Percentiles rank a stretch among this genome's conserved stretches.
These are phyloP conservation scores for Russula emetica DNA, from an alignment of 768 basidiomycete species.

Conservation along the genomic window DNA sequence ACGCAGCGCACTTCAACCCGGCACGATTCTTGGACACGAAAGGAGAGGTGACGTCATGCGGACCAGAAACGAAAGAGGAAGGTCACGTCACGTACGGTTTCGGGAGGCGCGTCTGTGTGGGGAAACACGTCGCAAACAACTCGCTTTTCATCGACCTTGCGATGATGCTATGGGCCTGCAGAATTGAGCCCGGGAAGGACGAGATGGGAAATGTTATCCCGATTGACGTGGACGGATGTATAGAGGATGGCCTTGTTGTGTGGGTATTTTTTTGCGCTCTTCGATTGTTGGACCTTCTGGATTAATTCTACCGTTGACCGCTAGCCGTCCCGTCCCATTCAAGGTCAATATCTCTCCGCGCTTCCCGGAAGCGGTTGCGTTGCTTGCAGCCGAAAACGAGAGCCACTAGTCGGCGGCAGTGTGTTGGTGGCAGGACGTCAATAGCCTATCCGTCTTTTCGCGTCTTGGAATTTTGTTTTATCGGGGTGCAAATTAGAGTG, in stretches of 20 bases:
- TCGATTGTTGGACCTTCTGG: background rate
- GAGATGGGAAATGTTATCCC: slow-evolving; percentile 9
- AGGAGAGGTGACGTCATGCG: slow-evolving; percentile 5
- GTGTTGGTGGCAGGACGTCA: no score
- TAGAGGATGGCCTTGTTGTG: slow-evolving; percentile 24
- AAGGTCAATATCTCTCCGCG: slow-evolving; percentile 18
- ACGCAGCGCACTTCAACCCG: slow-evolving; percentile 21
- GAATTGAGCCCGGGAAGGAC: slow-evolving; percentile 11
- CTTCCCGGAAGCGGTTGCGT: slow-evolving; percentile 19
- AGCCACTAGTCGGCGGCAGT: background rate
- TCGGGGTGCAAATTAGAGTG: background rate
- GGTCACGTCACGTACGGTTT: slow-evolving; percentile 24
- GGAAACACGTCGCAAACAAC: slow-evolving; percentile 24
- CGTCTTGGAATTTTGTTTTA: background rate
- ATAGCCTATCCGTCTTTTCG: background rate
- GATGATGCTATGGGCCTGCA: slow-evolving; percentile 21
- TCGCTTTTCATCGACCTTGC: slow-evolving; percentile 25
- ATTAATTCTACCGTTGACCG: background rate
- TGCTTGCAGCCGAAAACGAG: slow-evolving; percentile 9
- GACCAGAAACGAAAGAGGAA: slow-evolving; percentile 24
- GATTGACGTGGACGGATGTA: slow-evolving; percentile 23
- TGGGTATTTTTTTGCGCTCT: background rate
- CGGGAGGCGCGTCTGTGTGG: slow-evolving; percentile 22
- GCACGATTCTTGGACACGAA: slow-evolving; percentile 15
- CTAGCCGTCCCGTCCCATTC: slow-evolving; percentile 21